Evolutionary conservation across 108 stramenopile species (phyloP), one percentile per base, ranked within the genome.

Genomic region (Seminavis robusta): DNA sequence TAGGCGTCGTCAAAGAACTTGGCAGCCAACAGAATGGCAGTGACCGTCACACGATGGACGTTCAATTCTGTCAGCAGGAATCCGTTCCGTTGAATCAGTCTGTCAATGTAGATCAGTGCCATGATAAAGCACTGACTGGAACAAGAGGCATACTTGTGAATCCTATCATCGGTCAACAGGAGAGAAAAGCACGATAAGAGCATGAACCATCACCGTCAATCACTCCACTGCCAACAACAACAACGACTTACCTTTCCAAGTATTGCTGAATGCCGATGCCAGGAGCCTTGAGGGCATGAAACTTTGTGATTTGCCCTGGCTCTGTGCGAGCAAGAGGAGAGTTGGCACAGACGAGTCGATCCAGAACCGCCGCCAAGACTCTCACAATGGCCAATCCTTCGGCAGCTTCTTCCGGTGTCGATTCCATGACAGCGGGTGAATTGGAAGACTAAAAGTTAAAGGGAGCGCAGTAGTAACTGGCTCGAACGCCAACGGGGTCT

Each of bases 1-100:
- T 97, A 99, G 42, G 94, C 92, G 79, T 99, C 99, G 61, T 99
- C 99, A 52, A 97, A 97, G 58, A 98, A 98, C 69, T 99, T 99
- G 17, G 99, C 97, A 4, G 97, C 97, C 5, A 98, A 67, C 37
- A 99, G 79, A 39, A 97, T 74, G 5, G 94, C 86, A 42, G 97
- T 98, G 53, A 98, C 97, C 24, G 96, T 71, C 2, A 98, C 94
- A 9, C 97, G 90, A 52, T 99, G 98, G 13, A 98, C 96, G 59
- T 99, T 99, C 25, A 98, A 72, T 23, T 92, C 88, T 4, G 96
- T 94, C 15, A 98, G 80, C 2, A 92, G 59, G 52, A 97, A 94
- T 63, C 93, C 85, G 59, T 95, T 96, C 24, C 87, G 58, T 65
- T 97, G 94, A 55, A 97, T 96, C 36, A 98, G 76, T 0, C 97